Conservation (phyloP, 768 basidiomycete genomes). For the Mycena pura region DNA sequence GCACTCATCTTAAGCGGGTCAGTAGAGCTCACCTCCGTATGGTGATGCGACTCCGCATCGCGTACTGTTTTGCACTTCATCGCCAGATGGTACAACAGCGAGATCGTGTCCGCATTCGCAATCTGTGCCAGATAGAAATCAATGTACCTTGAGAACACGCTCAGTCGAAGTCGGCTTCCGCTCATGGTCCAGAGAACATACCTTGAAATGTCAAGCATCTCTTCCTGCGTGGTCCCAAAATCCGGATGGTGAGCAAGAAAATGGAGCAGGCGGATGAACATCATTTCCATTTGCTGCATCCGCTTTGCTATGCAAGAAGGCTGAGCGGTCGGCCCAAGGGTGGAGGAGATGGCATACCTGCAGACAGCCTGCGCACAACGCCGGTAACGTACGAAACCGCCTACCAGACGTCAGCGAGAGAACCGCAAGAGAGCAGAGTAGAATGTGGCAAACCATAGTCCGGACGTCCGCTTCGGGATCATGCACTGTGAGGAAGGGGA, state of each 20-base stretch:
- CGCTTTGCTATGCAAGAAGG: slow-evolving; percentile 48
- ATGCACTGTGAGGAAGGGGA: slow-evolving; percentile 88
- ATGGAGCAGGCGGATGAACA: slow-evolving; percentile 87
- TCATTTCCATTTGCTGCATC: slow-evolving; percentile 76
- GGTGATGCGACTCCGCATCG: slow-evolving; percentile 71
- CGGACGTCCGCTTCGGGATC: slow-evolving; percentile 90
- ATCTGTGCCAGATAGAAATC: slow-evolving; percentile 86
- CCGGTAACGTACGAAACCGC: slow-evolving; percentile 63
- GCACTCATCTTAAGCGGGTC: not conserved
- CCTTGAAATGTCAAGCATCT: slow-evolving; percentile 82
- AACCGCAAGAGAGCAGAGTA: not conserved
- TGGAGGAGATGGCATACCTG: slow-evolving; percentile 41
- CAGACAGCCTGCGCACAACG: slow-evolving; percentile 52
- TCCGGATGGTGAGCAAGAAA: slow-evolving; percentile 95
- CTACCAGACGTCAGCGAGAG: slow-evolving; percentile 38
- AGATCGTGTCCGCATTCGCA: slow-evolving; percentile 80
- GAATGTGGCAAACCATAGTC: slow-evolving; percentile 53
- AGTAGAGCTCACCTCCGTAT: slow-evolving; percentile 64
- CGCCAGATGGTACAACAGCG: slow-evolving; percentile 84
- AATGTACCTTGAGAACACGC: slow-evolving; percentile 89
- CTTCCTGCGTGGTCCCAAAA: slow-evolving; percentile 71
- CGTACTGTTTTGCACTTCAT: slow-evolving; percentile 86
- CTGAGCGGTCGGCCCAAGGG: too few relatives aligned
- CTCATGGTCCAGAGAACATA: slow-evolving; percentile 42
- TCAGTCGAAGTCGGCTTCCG: not conserved